Conservation (phyloP, 2,329 filamentous ascomycete species). For the Fusarium sp. region DNA sequence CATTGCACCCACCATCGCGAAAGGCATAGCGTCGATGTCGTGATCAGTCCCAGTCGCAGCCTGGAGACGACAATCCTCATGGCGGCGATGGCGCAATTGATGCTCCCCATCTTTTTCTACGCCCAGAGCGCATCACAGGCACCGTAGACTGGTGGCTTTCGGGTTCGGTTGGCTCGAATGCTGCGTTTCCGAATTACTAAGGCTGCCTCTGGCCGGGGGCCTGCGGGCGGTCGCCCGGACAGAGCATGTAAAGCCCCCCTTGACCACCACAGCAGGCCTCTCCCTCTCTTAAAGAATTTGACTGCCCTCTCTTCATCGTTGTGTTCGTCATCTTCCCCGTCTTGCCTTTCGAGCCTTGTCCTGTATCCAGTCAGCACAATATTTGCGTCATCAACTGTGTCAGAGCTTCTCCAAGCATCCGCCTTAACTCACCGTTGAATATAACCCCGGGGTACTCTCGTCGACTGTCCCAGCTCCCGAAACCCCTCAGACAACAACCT, state of each 20-base stretch:
- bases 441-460: constrained; percentile 37
- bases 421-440: constrained; percentile 18
- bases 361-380: constrained; percentile 39
- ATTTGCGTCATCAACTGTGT: constrained; percentile 42
- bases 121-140: constrained; percentile 38
- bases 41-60: constrained; percentile 57
- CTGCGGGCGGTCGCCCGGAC: constrained; percentile 46
- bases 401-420: constrained; percentile 11
- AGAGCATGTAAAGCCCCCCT: constrained; percentile 42
- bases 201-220: constrained; percentile 34
- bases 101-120: constrained; percentile 43
- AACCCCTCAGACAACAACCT: constrained; percentile 36
- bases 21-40: constrained; percentile 65
- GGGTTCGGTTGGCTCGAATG: constrained; percentile 32
- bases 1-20: constrained; percentile 54
- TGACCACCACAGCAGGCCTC: constrained; percentile 31
- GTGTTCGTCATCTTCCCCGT: constrained; percentile 37
- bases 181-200: constrained; percentile 44
- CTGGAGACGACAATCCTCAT: constrained; percentile 44
- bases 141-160: constrained; percentile 30
- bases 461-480: constrained; percentile 31
- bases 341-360: constrained; percentile 27
- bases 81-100: constrained; percentile 54
- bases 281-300: constrained; percentile 44
- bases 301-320: constrained; percentile 35